Evolutionary conservation across 305 asterid species (phyloP), one percentile per base, ranked within the genome.

Genomic region (Fraxinus xanthoxyloides): DNA sequence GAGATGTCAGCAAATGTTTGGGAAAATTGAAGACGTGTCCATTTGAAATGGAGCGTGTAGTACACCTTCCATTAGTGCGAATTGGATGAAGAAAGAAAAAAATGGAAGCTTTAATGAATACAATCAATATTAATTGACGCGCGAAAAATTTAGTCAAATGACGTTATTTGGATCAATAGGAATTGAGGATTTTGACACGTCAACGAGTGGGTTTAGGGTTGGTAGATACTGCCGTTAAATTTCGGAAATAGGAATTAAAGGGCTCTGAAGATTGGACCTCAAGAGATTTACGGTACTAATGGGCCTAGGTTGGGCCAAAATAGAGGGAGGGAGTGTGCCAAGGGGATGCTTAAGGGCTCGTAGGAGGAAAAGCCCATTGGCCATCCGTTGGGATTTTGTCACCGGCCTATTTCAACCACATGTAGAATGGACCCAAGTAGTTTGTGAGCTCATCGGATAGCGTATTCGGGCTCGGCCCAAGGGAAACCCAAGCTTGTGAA

Each of bases 81-180:
- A 7, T 32, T 32, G 28, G 32, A 5, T 72, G 32, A 32, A 30
- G 76, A 70, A 7, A 17, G 46, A 8, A 17, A 69, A 69, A 30
- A 72, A 46, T 13, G 56, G 76, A n/a, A 7, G 76, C 26, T 23
- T 72, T 72, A 17, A 51, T 7, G 70, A 56, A 56, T 56, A 8
- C 12, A 51, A 51, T 17, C 21, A 48, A 63, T 8, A 13, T 13
- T 13, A 10, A 10, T 31, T 12, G 35, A 76, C 61, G 48, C 40
- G 43, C 38, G 72, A 30, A 77, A 17, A n/a, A 7, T 7, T 28
- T 56, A 5, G 24, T 12, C 72, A 3, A 75, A 34, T 77, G 80
- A 77, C 80, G 80, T 28, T 51, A 51, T 51, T n/a, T 34, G 9
- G 46, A 77, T 67, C 80, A 77, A 77, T 77, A 51, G 70, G 80